Conservation (phyloP, 352 stramenopile species). For the Globisporangium mamillatum region DNA sequence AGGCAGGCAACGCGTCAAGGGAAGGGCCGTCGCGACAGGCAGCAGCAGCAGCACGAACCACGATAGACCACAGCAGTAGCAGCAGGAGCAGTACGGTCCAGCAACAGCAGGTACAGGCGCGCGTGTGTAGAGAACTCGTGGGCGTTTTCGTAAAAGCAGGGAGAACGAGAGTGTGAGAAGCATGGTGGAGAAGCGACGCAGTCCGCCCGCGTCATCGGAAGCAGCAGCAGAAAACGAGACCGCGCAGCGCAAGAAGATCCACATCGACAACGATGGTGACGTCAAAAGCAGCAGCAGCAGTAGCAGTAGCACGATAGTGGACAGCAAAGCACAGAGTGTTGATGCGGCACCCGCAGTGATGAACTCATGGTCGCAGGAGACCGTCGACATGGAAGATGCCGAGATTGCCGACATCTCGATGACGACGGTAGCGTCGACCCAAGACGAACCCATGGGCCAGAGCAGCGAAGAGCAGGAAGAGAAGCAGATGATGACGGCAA, state of each 20-base stretch:
- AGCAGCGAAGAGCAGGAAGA: conserved; percentile 13
- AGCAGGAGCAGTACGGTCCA: not conserved
- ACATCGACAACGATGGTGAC: not conserved
- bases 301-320: not conserved
- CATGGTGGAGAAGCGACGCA: conserved; percentile 57
- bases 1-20: not conserved
- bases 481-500: not conserved
- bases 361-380: conserved; percentile 12
- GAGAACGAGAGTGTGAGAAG: not conserved
- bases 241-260: conserved; percentile 10
- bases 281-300: not conserved
- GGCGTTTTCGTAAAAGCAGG: not conserved
- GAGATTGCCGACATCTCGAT: conserved; percentile 6
- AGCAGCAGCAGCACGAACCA: not conserved
- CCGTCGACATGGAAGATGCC: conserved; percentile 13
- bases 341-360: not conserved
- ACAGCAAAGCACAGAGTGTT: not conserved
- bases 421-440: conserved; percentile 10
- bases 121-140: not conserved
- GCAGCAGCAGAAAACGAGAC: not conserved
- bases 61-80: not conserved
- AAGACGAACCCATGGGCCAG: conserved; percentile 12
- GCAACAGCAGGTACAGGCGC: not conserved
- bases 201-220: conserved; percentile 15
- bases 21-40: not conserved